Evolutionary conservation across 352 stramenopile species (phyloP).

Genomic region (Phytophthora pisi): DNA sequence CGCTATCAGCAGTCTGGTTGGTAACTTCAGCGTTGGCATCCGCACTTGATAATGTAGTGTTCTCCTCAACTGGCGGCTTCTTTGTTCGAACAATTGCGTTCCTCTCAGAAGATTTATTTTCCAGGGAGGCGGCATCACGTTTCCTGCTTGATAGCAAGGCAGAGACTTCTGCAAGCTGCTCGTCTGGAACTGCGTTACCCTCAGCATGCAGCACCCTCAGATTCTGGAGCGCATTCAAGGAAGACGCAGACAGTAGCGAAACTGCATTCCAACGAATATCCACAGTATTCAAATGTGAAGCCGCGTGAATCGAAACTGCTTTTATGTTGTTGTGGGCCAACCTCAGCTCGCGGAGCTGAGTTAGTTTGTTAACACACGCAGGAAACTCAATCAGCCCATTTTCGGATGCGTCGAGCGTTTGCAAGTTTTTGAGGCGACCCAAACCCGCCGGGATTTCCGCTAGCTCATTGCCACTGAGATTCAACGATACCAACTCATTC

Average conservation of each 20-base stretch:
- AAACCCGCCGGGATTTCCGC: constrained; percentile 49
- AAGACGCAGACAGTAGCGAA: constrained; percentile 8
- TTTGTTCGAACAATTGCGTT: neutral
- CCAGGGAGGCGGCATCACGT: neutral
- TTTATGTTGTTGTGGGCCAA: constrained; percentile 71
- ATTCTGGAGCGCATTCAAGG: constrained; percentile 11
- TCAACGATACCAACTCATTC: constrained; percentile 38
- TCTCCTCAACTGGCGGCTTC: neutral
- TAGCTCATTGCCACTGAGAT: constrained; percentile 61
- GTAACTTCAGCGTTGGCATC: neutral
- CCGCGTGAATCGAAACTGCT: constrained; percentile 20
- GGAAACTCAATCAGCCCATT: constrained; percentile 60
- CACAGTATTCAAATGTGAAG: constrained; percentile 42
- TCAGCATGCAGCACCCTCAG: constrained; percentile 27
- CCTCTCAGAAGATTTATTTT: neutral
- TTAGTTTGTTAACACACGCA: constrained; percentile 30
- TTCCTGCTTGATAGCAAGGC: constrained; percentile 19
- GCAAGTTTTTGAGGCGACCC: constrained; percentile 38
- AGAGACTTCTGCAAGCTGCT: constrained; percentile 24
- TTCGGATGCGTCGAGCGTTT: constrained; percentile 58
- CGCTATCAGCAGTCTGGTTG: neutral
- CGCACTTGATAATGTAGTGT: neutral
- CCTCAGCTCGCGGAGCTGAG: constrained; percentile 41
- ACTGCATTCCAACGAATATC: constrained; percentile 55
- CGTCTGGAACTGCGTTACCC: constrained; percentile 31